Base-by-base conservation (phyloP, 495 filamentous ascomycete species). In the Evansstolkia leycettana region DNA sequence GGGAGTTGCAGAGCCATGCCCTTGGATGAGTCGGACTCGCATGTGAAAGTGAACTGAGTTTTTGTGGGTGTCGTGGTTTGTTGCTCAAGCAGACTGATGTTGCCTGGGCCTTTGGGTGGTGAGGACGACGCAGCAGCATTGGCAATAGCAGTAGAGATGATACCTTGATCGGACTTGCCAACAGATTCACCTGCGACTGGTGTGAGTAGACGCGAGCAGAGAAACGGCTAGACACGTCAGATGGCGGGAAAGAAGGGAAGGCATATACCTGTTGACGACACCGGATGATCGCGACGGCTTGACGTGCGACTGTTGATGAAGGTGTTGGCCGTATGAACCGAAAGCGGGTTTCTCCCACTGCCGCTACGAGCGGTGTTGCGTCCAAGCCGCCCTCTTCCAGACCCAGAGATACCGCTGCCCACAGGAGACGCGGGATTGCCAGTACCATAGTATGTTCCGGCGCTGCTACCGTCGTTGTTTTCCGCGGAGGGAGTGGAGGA, bases 1-100 rank as follows among this genome's bases (percentile, higher is more conserved):
- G 50, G 11, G 60, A 37, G 36, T 49, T 55, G 65, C 57, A 71
- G 54, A 3, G 62, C 64, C 64, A 80, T 73, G 26, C 72, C 72
- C 38, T 73, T 79, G 2, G 72, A 69, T 13, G 77, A 74, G 45
- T 84, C 80, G 1, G 82, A 79, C 31, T 84, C 80, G 55, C 84
- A 89, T 2, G 81, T 90, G 54, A 95, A 95, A 11, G 87, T 94
- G 47, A 95, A 95, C 43, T 92, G 84, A 0, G 80, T 76, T 36
- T 85, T 84, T 8, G 75, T 70, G 18, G 68, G 75, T 2, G 69
- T 65, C 6, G 72, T 68, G 12, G 70, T 55, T 54, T 79, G 72
- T 47, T 83, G 81, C 28, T 83, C 76, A 27, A 90, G 50, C 41
- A 89, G 65, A 50, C 83, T 90, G 26, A 74, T 67, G 47, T 86